Evolutionary conservation across 1,284 basidiomycete genomes (phyloP).

Genomic region (Naganishia albida): DNA sequence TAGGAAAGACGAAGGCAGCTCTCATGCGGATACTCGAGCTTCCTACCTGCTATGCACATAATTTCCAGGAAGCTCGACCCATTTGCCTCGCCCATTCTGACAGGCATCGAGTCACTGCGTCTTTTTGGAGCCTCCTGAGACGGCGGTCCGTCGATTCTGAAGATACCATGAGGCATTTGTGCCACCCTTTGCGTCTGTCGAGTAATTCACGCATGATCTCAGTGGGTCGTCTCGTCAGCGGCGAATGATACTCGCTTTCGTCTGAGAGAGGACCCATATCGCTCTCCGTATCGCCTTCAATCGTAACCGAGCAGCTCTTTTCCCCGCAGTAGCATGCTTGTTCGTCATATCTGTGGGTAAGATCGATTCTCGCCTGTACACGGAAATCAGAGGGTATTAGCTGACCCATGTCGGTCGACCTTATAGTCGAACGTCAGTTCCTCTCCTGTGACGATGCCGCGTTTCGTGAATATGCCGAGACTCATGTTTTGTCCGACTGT

Average conservation of each 20-base stretch:
- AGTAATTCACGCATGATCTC: no score
- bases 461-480: conserved; percentile 97
- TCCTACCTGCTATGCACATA: no score
- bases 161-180: no score
- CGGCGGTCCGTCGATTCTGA: no score
- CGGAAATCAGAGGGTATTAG: conserved; percentile 32
- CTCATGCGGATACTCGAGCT: no score
- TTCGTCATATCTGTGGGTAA: conserved; percentile 73
- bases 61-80: no score
- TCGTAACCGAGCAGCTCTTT: conserved; percentile 89
- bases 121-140: no score
- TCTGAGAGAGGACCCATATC: conserved; percentile 97
- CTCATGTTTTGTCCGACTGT: conserved; percentile 85
- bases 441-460: conserved; percentile 76
- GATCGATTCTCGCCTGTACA: neutral
- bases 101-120: no score
- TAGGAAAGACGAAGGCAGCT: no score
- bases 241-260: conserved; percentile 85
- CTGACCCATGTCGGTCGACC: conserved; percentile 95
- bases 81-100: no score
- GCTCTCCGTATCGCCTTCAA: conserved; percentile 98
- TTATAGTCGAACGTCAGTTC: conserved; percentile 99
- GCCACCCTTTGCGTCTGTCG: no score
- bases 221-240: no score
- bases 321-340: conserved; percentile 96